Percentiles rank a stretch among this genome's conserved stretches.
Conservation (phyloP, 805 yeast species). For the Kuraishia floccosa region DNA sequence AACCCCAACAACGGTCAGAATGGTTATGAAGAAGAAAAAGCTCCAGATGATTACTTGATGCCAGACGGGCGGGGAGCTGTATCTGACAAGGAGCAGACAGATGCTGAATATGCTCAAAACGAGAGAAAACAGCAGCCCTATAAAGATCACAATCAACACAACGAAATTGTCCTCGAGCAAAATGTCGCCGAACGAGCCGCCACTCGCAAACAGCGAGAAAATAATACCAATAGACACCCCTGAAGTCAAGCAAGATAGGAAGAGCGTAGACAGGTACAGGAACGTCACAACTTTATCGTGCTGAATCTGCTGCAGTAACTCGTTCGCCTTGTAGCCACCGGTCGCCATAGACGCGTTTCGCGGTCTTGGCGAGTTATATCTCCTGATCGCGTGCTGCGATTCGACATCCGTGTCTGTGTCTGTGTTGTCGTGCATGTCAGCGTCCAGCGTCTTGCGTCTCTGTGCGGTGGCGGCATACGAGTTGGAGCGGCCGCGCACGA, state of each 20-base stretch:
- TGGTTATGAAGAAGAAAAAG: constrained; percentile 24
- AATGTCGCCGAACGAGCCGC: constrained; percentile 3
- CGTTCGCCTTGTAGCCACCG: not conserved
- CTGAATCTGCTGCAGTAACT: not conserved
- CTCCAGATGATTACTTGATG: constrained; percentile 32
- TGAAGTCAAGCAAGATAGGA: constrained; percentile 14
- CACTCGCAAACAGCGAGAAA: constrained; percentile 10
- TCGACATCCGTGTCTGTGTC: constrained; percentile 1
- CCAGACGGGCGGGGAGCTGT: constrained; percentile 22
- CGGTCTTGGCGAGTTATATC: constrained; percentile 1
- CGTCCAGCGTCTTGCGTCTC: not conserved
- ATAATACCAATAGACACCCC: constrained; percentile 33
- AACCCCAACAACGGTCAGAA: constrained; percentile 30
- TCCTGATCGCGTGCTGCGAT: not conserved
- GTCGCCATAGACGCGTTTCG: not conserved
- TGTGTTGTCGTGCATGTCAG: not conserved
- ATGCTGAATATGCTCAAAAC: constrained; percentile 29
- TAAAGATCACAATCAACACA: constrained; percentile 20
- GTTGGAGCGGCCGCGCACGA: not conserved
- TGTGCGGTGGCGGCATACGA: not conserved
- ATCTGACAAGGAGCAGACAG: constrained; percentile 30
- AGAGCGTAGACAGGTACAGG: constrained; percentile 2
- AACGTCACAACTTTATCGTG: constrained; percentile 4
- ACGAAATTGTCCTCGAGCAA: constrained; percentile 10
- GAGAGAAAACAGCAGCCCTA: constrained; percentile 30